Conservation (phyloP, 2,329 filamentous ascomycete species). For the Exophiala sideris region DNA sequence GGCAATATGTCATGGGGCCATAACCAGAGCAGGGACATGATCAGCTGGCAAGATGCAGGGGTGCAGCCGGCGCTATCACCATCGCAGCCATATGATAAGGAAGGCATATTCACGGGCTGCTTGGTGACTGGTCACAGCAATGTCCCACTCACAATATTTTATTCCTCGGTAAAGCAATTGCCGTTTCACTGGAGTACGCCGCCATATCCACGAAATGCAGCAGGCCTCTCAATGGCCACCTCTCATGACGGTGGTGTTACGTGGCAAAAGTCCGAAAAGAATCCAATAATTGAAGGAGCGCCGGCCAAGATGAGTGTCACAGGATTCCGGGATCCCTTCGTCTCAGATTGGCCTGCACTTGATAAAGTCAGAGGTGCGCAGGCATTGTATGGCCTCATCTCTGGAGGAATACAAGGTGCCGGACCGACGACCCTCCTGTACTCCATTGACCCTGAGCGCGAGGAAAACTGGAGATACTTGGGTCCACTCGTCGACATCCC, state of each 20-base stretch:
- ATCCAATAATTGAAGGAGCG: too few species aligned
- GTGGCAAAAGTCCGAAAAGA: too few species aligned
- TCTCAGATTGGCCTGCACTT: slow-evolving; percentile 34
- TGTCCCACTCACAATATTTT: slow-evolving; percentile 36
- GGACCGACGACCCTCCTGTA: slow-evolving; percentile 50
- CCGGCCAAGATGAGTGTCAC: slow-evolving; percentile 30
- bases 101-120: slow-evolving; percentile 45
- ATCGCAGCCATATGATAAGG: slow-evolving; percentile 36
- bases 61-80: slow-evolving; percentile 33
- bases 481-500: slow-evolving; percentile 42
- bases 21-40: slow-evolving; percentile 38
- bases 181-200: too few species aligned
- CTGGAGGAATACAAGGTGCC: slow-evolving; percentile 43
- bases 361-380: slow-evolving; percentile 12
- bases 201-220: too few species aligned
- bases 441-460: slow-evolving; percentile 38
- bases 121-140: slow-evolving; percentile 32
- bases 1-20: slow-evolving; percentile 44
- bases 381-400: slow-evolving; percentile 47
- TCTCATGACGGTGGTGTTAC: too few species aligned
- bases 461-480: slow-evolving; percentile 46
- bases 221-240: too few species aligned
- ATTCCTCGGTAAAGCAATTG: slow-evolving; percentile 35
- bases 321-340: slow-evolving; percentile 44
- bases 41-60: slow-evolving; percentile 36